These are phyloP conservation scores for Ophiostoma australiae DNA, from an alignment of 2,329 filamentous ascomycete genomes.

Conservation along the genomic window DNA sequence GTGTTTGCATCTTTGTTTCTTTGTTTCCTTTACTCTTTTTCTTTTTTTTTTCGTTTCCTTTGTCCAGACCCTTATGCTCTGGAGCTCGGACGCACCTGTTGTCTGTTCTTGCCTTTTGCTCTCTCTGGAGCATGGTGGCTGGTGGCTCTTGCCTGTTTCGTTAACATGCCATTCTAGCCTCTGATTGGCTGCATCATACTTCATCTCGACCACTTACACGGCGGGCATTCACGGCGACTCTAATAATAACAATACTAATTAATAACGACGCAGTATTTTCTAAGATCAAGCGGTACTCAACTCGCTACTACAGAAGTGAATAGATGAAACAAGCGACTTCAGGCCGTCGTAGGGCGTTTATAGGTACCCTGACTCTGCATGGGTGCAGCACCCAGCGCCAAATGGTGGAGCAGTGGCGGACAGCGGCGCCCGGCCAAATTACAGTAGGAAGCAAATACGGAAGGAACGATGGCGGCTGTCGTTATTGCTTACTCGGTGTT, in stretches of 20 bases:
- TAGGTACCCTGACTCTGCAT: not conserved
- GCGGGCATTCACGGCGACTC: not conserved
- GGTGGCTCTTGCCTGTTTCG: not conserved
- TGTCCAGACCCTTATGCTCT: not conserved
- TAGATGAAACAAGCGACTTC: slow-evolving; percentile 11
- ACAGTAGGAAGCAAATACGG: not conserved
- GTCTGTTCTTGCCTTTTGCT: not conserved
- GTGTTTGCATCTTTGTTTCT: not conserved
- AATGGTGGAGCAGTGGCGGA: not conserved
- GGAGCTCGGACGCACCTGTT: not conserved
- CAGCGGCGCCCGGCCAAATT: not conserved
- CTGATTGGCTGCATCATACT: not conserved
- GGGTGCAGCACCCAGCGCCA: slow-evolving; percentile 4
- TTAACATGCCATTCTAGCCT: not conserved
- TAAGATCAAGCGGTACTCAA: not conserved
- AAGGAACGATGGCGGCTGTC: not conserved
- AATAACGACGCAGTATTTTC: not conserved
- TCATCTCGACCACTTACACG: slow-evolving; percentile 9
- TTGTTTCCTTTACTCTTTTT: not conserved
- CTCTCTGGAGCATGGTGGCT: not conserved
- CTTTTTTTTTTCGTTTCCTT: not conserved
- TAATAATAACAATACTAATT: not conserved
- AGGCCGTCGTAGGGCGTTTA: not conserved
- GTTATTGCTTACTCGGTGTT: not conserved
- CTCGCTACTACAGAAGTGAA: not conserved